Evolutionary conservation across 2,329 filamentous ascomycete species (phyloP), one percentile per base, ranked within the genome.

Genomic region (Dothidotthia symphoricarpi): DNA sequence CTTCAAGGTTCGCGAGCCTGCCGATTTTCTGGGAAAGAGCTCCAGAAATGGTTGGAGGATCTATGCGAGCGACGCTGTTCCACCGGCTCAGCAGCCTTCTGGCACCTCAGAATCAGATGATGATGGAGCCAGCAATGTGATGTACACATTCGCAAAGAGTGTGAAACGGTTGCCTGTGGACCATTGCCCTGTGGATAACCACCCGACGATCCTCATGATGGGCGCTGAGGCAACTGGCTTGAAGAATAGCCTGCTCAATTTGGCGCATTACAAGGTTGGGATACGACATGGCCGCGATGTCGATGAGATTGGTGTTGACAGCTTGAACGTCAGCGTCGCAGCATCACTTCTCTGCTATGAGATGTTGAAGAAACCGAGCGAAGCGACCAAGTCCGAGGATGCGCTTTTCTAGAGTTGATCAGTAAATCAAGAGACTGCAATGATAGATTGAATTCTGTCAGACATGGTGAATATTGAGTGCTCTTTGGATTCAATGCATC

Each of bases 311-410:
- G 61, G 76, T 1, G 81, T 98, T 3, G 91, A 97, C 66, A 95
- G 89, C 64, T 69, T 98, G 63, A 97, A 98, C 62, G 93, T 97
- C 26, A 88, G 87, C 59, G 90, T 95, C 14, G 91, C 93, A 1
- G 81, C 87, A 6, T 88, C 81, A 1, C 70, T 97, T 32, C 69
- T 97, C 34, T 83, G 83, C 45, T 77, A 83, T 47, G 74, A 83
- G 0, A 88, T 93, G 57, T 61, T 87, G 55, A 76, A 70, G 34
- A 57, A 48, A 36, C 61, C 63, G n/a, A 53, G 17, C 27, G 26
- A 34, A 34, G 31, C 32, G 34, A n/a, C 34, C 13, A 43, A 51
- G 12, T 13, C 43, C 12, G 49, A 44, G 27, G 45, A 55, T 10
- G 31, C 40, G 13, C 29, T 63, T 11, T 63, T 63, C 38, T 61